phyloP scores from a whole-genome alignment of 257 asterid species.

The Fraxinus pennsylvanica region DNA sequence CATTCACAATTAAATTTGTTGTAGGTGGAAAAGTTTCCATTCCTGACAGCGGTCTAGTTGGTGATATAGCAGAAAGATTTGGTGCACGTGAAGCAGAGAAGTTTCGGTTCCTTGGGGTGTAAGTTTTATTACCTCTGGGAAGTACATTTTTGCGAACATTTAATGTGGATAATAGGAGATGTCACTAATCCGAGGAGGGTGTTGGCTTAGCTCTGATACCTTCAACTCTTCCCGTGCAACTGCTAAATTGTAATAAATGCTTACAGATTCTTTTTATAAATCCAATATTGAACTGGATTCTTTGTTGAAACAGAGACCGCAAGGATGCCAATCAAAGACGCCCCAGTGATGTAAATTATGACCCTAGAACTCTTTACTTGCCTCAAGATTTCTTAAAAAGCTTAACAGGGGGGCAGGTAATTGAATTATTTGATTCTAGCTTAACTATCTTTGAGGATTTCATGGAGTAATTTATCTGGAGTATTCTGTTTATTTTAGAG shows the following conservation, averaged over 20 bases:
- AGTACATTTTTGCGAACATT: background rate
- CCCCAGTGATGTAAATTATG: conserved; percentile 72
- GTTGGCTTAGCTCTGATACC: background rate
- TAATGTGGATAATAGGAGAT: background rate
- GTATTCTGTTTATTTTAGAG: conserved; percentile 52
- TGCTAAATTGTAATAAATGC: background rate
- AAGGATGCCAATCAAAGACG: conserved; percentile 76
- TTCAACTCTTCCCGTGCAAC: background rate
- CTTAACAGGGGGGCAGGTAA: conserved; percentile 90
- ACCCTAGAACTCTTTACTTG: conserved; percentile 77
- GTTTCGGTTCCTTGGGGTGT: conserved; percentile 72
- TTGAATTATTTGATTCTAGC: conserved; percentile 31
- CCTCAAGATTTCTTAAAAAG: conserved; percentile 72
- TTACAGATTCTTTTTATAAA: background rate
- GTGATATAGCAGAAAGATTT: conserved; percentile 68
- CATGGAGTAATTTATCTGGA: conserved; percentile 25
- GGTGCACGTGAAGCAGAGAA: conserved; percentile 64
- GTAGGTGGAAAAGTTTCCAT: conserved; percentile 57
- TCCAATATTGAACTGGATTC: conserved; percentile 18
- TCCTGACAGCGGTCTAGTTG: conserved; percentile 37
- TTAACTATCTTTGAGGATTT: conserved; percentile 13
- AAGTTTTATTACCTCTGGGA: conserved; percentile 35
- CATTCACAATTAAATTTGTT: conserved; percentile 12
- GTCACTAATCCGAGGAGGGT: background rate
- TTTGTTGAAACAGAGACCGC: conserved; percentile 55